Conservation (phyloP, 2,329 filamentous ascomycete genomes). For the Cercospora citrullina region DNA sequence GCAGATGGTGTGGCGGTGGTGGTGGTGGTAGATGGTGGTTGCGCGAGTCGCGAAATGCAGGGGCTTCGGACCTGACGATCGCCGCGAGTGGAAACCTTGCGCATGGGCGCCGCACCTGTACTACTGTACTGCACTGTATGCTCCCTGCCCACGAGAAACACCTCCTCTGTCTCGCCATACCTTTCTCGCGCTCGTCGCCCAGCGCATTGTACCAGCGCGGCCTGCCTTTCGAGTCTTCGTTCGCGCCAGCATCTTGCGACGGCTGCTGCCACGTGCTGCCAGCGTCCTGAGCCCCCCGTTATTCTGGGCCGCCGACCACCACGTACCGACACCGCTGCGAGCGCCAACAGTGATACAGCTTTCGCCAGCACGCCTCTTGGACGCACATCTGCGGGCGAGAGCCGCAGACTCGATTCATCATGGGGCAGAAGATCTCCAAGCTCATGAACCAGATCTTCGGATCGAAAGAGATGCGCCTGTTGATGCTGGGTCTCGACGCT, state of each 20-base stretch:
- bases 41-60: background rate
- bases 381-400: constrained; percentile 11
- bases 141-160: background rate
- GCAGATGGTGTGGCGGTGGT: background rate
- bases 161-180: background rate
- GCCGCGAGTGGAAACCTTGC: background rate
- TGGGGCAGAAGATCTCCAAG: constrained; percentile 90
- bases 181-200: background rate
- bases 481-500: constrained; percentile 96
- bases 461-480: constrained; percentile 96
- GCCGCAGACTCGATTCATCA: constrained; percentile 47
- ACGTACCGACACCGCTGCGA: background rate
- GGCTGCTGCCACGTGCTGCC: background rate
- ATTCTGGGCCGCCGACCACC: background rate
- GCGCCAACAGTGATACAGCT: background rate
- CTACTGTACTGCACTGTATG: background rate
- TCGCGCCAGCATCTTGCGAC: background rate
- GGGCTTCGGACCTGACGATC: background rate
- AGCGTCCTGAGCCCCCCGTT: background rate
- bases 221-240: background rate
- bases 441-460: constrained; percentile 99
- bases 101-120: background rate
- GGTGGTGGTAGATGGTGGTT: background rate
- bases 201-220: background rate
- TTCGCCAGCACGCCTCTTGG: background rate